Evolutionary conservation across 2,329 filamentous ascomycete species (phyloP), one percentile per base, ranked within the genome.

Genomic region (Aspergillus sojae): DNA sequence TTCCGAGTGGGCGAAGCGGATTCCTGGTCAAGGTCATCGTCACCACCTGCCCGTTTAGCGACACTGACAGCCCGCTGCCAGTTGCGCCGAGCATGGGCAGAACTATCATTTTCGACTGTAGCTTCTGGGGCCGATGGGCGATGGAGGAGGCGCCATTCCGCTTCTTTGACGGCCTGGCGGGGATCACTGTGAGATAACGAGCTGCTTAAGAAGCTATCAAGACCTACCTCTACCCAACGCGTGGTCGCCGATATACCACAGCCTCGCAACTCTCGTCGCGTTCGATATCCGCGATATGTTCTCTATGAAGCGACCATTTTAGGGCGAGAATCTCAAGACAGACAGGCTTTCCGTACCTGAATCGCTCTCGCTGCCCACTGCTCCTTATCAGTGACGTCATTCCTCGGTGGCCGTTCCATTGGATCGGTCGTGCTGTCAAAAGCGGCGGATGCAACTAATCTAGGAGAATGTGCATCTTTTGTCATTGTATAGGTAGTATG

Each of bases 11-110:
- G 52, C 58, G 43, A 39, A 32, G 61, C 10, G 55, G 32, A 50
- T 14, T 26, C 52, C 14, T 11, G 41, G 72, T 21, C 78, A 73
- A 69, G 68, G 30, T 75, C 74, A 61, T 89, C 88, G 72, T 94
- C 91, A 46, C 85, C 87, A 2, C 89, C 91, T 0, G 91, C 93
- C 52, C 89, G 84, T 57, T 88, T 85, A 3, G 91, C 90, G 48
- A 95, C 89, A 21, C 86, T 82, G 21, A 89, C 88, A 0, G 86
- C 88, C 67, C 91, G 91, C 70, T 88, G 89, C 93, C 93, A 97
- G 62, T 92, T 90, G 61, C 86, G 81, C 46, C 86, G 84, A 16
- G 91, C 90, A 36, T 78, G 75, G 14, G 77, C 73, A 11, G 76
- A 74, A 26, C 45, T 65, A 48, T 58, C 67, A 19, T 55, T 19